Percentiles rank a stretch among this genome's conserved stretches.
Conservation (phyloP, 2,329 filamentous ascomycete species). For the Verticillium dahliae region DNA sequence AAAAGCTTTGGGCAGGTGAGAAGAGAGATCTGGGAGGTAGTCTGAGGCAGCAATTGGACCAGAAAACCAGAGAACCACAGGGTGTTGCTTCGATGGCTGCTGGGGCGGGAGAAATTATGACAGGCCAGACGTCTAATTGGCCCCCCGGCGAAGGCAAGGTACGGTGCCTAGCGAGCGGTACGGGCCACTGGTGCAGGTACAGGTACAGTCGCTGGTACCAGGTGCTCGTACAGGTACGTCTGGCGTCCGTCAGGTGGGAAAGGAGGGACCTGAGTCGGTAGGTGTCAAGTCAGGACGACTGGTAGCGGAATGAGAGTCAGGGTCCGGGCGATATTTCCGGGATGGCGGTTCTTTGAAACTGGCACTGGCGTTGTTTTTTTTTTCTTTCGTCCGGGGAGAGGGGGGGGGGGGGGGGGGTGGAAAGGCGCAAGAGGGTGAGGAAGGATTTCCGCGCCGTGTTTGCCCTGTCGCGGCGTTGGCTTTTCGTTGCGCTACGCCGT, state of each 20-base stretch:
- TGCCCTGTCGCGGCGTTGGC: not conserved
- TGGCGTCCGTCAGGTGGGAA: not conserved
- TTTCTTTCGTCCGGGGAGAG: not conserved
- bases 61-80: not conserved
- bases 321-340: conserved; percentile 8
- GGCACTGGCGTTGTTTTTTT: not conserved
- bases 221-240: not conserved
- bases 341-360: conserved; percentile 10
- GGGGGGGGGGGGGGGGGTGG: conserved; percentile 1
- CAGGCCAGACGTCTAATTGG: not conserved
- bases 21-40: conserved; percentile 15
- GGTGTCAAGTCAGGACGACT: not conserved
- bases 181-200: not conserved
- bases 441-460: not conserved
- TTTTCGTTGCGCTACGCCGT: not conserved
- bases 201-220: not conserved
- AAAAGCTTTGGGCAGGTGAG: conserved; percentile 16
- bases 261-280: not conserved
- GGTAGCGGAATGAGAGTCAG: not conserved
- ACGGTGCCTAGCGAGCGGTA: not conserved
- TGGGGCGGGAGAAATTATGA: not conserved
- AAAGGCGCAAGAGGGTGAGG: conserved; percentile 1
- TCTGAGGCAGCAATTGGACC: conserved; percentile 1
- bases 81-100: not conserved
- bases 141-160: not conserved